Conservation (phyloP, 148 eudicot genomes). For the Suaeda aralocaspica region DNA sequence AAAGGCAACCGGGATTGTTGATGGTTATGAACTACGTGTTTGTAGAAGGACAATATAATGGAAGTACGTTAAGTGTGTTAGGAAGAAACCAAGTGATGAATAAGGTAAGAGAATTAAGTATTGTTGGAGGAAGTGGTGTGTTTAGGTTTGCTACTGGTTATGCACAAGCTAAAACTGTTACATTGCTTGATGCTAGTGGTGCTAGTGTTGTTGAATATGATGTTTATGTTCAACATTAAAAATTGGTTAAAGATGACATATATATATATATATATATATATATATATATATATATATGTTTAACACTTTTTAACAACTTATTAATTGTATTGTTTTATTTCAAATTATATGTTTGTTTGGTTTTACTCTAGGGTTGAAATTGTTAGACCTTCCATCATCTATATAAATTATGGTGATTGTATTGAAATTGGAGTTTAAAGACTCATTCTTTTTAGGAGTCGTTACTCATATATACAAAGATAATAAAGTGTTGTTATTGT, state of each 20-base stretch:
- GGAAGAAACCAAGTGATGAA: slow-evolving; percentile 28
- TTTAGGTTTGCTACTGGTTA: slow-evolving; percentile 39
- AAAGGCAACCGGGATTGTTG: slow-evolving; percentile 9
- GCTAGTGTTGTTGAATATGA: slow-evolving; percentile 33
- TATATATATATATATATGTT: no score
- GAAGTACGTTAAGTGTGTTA: slow-evolving; percentile 32
- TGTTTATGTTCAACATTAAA: slow-evolving; percentile 28
- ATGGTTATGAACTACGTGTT: slow-evolving; percentile 33
- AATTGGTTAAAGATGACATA: no score
- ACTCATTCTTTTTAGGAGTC: no score
- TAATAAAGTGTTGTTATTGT: no score
- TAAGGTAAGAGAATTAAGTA: slow-evolving; percentile 28
- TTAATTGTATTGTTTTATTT: background rate
- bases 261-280: no score
- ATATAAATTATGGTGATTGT: no score
- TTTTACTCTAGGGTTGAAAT: no score
- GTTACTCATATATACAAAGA: no score
- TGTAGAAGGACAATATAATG: slow-evolving; percentile 28
- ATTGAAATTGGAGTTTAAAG: no score
- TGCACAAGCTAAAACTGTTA: slow-evolving; percentile 30
- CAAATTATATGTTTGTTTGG: background rate
- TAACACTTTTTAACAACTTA: no score
- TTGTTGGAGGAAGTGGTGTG: slow-evolving; percentile 41
- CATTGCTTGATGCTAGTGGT: slow-evolving; percentile 25
- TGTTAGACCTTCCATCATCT: no score